Percentiles rank a stretch among this genome's conserved stretches.
Evolutionary conservation across 495 filamentous ascomycete genomes (phyloP).

Genomic region (Patellaria atrata): DNA sequence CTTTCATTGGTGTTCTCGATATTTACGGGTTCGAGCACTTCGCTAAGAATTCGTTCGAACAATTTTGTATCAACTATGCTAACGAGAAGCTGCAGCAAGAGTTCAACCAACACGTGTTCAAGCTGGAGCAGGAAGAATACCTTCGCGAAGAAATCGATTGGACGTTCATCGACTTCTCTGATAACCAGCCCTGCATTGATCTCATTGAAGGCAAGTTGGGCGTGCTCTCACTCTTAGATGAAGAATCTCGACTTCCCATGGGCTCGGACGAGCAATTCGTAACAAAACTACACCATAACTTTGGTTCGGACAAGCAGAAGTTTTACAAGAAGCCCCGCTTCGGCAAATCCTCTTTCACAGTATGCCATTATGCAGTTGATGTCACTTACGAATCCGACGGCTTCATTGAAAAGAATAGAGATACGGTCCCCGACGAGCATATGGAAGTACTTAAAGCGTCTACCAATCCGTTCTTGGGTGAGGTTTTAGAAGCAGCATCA

Average conservation of each 20-base stretch:
- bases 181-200: slow-evolving; percentile 99
- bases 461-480: slow-evolving; percentile 69
- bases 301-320: slow-evolving; percentile 77
- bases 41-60: slow-evolving; percentile 98
- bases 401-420: slow-evolving; percentile 98
- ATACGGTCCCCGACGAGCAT: slow-evolving; percentile 97
- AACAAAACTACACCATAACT: slow-evolving; percentile 93
- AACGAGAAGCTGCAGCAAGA: slow-evolving; percentile 99
- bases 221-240: slow-evolving; percentile 81
- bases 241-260: slow-evolving; percentile 93
- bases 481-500: slow-evolving; percentile 74
- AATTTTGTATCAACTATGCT: slow-evolving; percentile 99
- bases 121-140: slow-evolving; percentile 98
- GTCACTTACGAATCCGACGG: slow-evolving; percentile 99
- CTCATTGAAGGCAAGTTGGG: slow-evolving; percentile 95
- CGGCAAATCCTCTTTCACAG: slow-evolving; percentile 93
- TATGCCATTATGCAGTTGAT: slow-evolving; percentile 97
- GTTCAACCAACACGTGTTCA: slow-evolving; percentile 99
- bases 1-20: slow-evolving; percentile 99
- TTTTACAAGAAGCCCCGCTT: slow-evolving; percentile 98
- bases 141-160: slow-evolving; percentile 93
- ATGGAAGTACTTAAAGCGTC: slow-evolving; percentile 80
- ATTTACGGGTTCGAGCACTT: slow-evolving; percentile 99
- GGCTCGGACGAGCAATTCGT: slow-evolving; percentile 96
- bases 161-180: slow-evolving; percentile 99